A percentile compares a stretch with the other conserved stretches of the same genome.
phyloP scores from a whole-genome alignment of 2,329 filamentous ascomycete species.

The Calonectria pseudoturangicola region DNA sequence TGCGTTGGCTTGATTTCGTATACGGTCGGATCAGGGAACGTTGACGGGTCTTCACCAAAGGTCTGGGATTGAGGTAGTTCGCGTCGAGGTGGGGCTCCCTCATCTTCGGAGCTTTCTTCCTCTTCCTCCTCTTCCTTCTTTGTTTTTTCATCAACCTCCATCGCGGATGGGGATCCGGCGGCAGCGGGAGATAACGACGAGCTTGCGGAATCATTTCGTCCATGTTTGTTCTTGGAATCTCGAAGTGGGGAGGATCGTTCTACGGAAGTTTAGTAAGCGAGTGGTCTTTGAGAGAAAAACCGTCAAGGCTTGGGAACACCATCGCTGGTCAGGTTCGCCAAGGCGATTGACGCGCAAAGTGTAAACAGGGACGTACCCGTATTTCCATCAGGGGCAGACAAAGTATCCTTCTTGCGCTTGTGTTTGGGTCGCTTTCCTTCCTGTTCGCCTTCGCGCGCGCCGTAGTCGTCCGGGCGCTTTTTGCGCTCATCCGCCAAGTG shows the following conservation, averaged over 20 bases:
- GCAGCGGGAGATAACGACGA: conserved; percentile 76
- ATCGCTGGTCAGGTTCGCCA: not conserved
- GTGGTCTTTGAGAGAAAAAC: not conserved
- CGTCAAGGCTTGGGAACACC: not conserved
- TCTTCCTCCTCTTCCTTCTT: conserved; percentile 61
- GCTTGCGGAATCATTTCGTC: conserved; percentile 73
- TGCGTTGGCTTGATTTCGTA: conserved; percentile 91
- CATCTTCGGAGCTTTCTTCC: conserved; percentile 74
- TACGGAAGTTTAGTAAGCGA: conserved; percentile 49
- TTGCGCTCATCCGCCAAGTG: conserved; percentile 80
- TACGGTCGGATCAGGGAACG: conserved; percentile 92
- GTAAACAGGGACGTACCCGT: conserved; percentile 53
- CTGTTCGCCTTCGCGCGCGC: conserved; percentile 70
- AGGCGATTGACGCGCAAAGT: not conserved
- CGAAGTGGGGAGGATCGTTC: conserved; percentile 73
- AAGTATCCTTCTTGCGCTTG: conserved; percentile 84
- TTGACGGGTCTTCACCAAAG: conserved; percentile 93
- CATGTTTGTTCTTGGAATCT: conserved; percentile 71
- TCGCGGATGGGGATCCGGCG: conserved; percentile 70
- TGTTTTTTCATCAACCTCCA: conserved; percentile 75
- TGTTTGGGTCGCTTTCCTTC: conserved; percentile 78
- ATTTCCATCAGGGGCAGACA: conserved; percentile 69
- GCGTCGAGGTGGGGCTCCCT: conserved; percentile 76
- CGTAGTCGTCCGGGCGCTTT: conserved; percentile 73
- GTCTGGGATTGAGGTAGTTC: conserved; percentile 87